phyloP scores from a whole-genome alignment of 441 rosid genomes.

The Gossypium davidsonii region DNA sequence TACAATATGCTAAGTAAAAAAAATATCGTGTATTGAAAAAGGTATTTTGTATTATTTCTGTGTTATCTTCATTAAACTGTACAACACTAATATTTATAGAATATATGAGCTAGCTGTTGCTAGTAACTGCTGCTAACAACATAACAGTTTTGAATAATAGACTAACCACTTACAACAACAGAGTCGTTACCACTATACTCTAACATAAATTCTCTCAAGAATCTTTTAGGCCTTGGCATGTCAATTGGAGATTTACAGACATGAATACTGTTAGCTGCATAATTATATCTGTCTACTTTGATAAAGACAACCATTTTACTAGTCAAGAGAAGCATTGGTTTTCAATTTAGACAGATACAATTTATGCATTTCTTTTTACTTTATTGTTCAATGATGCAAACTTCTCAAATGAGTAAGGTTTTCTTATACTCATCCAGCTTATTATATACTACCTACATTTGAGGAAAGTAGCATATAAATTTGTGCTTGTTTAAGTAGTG shows the following conservation, averaged over 20 bases:
- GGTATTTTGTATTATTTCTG: no score
- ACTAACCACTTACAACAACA: no score
- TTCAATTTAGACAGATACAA: slow-evolving; percentile 13
- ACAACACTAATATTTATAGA: no score
- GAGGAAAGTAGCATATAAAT: slow-evolving; percentile 16
- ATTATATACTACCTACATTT: slow-evolving; percentile 9
- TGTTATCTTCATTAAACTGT: no score
- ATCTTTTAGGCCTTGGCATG: slow-evolving; percentile 24
- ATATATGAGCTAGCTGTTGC: no score
- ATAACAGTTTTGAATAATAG: no score
- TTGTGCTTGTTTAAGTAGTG: background rate
- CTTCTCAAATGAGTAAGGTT: slow-evolving; percentile 10
- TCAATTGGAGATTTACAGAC: slow-evolving; percentile 6
- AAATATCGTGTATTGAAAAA: no score
- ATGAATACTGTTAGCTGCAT: slow-evolving; percentile 2
- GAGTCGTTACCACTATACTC: no score
- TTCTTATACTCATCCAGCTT: slow-evolving; percentile 17
- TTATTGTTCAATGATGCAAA: background rate
- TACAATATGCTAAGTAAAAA: no score
- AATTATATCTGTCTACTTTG: slow-evolving; percentile 22
- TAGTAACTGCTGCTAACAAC: no score
- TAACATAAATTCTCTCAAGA: slow-evolving; percentile 16
- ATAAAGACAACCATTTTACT: slow-evolving; percentile 14
- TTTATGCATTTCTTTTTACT: background rate
- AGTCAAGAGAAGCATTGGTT: slow-evolving; percentile 15